Base-by-base conservation (phyloP, 2,329 filamentous ascomycete genomes). In the Aspergillus ibericus region DNA sequence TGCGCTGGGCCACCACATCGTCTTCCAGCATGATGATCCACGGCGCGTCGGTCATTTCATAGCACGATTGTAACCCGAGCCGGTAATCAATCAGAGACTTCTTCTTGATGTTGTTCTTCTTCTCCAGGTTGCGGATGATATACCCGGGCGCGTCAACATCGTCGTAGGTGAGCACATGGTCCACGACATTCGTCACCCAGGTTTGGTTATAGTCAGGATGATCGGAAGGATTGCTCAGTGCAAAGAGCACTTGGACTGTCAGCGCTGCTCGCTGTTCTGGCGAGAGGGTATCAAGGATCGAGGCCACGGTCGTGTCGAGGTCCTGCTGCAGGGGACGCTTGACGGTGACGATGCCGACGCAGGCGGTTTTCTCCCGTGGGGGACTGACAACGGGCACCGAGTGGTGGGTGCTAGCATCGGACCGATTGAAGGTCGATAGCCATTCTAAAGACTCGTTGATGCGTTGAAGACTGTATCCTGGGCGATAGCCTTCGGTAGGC, bases 11-110 rank as follows among this genome's bases (percentile, higher is more conserved):
- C 9, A 82, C 61, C 7, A 77, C 73, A 59, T 82, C 80, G 59
- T 82, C 80, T 62, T 82, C 80, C 8, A 82, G 66, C 55, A 82
- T 75, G 16, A 75, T 69, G 52, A 80, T 75, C 65, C 79, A 80
- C 8, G 72, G 73, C 9, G 78, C 74, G 20, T 72, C 71, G 8
- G 71, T 73, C 48, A 60, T 46, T 10, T 72, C 66, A 35, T 73
- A 67, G 65, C 80, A 81, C 7, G 72, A 71, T 42, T 74, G 70
- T 13, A 81, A 66, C 16, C 80, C 63, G 34, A 77, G 75, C 12
- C 66, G 69, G 61, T 81, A 81, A 59, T 82, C 80, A 53, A 76
- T 75, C 3, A 81, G 63, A 5, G 71, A 76, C 60, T 81, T 82
- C 25, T 71, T 62, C 35, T 70, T 69, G 12, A 72, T 63, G 4